Percentiles rank a stretch among this genome's conserved stretches.
Conservation (phyloP, 257 asterid species). For the Solanum gandarillasii region DNA sequence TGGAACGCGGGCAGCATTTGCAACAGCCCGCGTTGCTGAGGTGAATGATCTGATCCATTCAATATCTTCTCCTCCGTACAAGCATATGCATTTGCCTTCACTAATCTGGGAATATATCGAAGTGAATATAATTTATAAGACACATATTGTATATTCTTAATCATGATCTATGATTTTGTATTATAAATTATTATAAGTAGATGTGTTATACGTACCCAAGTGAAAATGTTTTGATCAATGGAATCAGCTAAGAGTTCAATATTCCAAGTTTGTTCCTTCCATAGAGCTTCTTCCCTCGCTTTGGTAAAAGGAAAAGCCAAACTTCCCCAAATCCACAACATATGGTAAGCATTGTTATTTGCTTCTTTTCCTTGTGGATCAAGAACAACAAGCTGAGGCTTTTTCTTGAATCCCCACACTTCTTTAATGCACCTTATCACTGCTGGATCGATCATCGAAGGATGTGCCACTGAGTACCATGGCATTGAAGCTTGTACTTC, state of each 20-base stretch:
- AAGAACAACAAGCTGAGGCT: conserved; percentile 68
- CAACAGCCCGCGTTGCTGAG: conserved; percentile 18
- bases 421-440: conserved; percentile 48
- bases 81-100: conserved; percentile 53
- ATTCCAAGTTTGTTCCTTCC: conserved; percentile 64
- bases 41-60: conserved; percentile 75
- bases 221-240: conserved; percentile 44
- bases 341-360: conserved; percentile 58
- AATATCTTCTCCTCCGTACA: conserved; percentile 88
- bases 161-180: neutral
- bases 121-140: neutral
- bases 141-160: neutral
- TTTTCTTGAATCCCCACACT: conserved; percentile 44
- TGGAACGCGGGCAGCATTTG: conserved; percentile 28
- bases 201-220: conserved; percentile 52
- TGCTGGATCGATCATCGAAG: conserved; percentile 49
- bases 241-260: conserved; percentile 49
- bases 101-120: conserved; percentile 17
- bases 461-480: conserved; percentile 72
- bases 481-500: conserved; percentile 54
- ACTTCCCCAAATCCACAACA: conserved; percentile 96
- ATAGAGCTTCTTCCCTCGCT: conserved; percentile 45
- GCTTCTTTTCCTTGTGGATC: conserved; percentile 78
- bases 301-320: conserved; percentile 70
- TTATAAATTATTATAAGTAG: no score